Evolutionary conservation across 371 early-diverging fungal genomes (phyloP), one percentile per base, ranked within the genome.

Genomic region (Syncephalastrum racemosum): DNA sequence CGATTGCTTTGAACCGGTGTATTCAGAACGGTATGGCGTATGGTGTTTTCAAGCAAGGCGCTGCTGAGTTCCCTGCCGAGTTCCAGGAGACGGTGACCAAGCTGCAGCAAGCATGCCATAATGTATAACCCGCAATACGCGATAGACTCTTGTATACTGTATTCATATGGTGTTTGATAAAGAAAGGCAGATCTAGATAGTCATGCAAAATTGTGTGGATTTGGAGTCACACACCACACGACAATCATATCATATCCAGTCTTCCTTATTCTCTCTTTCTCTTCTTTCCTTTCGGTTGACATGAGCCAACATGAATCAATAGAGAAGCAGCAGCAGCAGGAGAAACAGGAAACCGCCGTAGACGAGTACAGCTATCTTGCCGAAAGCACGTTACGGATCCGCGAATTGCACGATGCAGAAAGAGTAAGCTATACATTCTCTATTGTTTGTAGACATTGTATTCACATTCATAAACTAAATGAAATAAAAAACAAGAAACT

Each of bases 341-440:
- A 44, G 19, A 12, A 16, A 25, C 31, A 16, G 7, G 53, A 53
- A 13, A 42, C 22, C 7, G 23, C 25, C 4, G 15, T 43, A n/a
- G 19, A 27, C 27, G 27, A 27, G 27, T 27, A 27, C 18, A 50
- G 14, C 14, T 25, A 45, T 43, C 23, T 73, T 45, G 68, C 76
- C 16, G 76, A 76, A 52, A 76, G 76, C 20, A 73, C 76, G 0
- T 47, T 72, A 15, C 68, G 78, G 14, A 74, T 77, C 41, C 48
- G 68, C 53, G 71, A 74, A 46, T 54, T 77, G 2, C 69, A 74
- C 42, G 67, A 72, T 53, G 70, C 62, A 13, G 78, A 77, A 67
- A 71, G 66, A 47, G 78, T 74, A 68, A 10, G 43, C 23, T 46
- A 27, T 20, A 7, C 3, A 2, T 19, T 54, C 13, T 41, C 42